Base-by-base conservation (phyloP, 208 protist genomes). In the Crithidia acanthocephali region DNA sequence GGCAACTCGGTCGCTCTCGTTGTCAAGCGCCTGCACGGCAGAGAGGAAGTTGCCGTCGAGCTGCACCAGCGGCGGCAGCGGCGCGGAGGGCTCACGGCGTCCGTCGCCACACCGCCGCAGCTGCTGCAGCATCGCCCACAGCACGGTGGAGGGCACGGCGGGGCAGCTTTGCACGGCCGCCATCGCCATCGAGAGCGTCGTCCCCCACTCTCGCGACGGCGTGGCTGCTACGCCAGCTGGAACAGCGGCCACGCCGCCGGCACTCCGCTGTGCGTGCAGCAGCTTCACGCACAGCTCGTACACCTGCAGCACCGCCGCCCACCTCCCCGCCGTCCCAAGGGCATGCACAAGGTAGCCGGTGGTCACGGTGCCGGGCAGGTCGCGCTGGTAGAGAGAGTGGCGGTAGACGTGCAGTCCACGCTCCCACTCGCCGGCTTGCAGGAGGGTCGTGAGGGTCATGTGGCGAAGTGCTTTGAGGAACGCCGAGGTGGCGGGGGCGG, bases 1-100 rank as follows among this genome's bases (percentile, higher is more conserved):
- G 45, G 58, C 58, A 22, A 70, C 37, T 6, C 84, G 81, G 3
- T 80, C 78, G 20, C 59, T 40, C 61, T 65, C 61, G 20, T 20
- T 60, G 1, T 63, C 71, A 1, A 86, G 44, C 18, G 60, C 67
- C 73, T 89, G 74, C 37, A 84, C 75, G 11, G 84, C 84, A 15
- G 80, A 58, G 28, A 90, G 72, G 53, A 90, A 87, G 74, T 90
- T 70, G 35, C 84, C 84, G 59, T 85, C 82, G 68, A 84, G 81
- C 23, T 55, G 71, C 57, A 81, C 77, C n/a, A 90, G 52, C 16
- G 77, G 56, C 11, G 66, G 56, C 59, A 53, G 23, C 16, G 40
- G 28, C 25, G 68, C 55, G 16, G 68, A 30, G 5, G 40, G 30
- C 45, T 33, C 37, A 35, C 33, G 20, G 51, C 25, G 15, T 35